These are phyloP conservation scores for Tulasnella sp. DNA, from an alignment of 768 basidiomycete genomes.

Conservation along the genomic window DNA sequence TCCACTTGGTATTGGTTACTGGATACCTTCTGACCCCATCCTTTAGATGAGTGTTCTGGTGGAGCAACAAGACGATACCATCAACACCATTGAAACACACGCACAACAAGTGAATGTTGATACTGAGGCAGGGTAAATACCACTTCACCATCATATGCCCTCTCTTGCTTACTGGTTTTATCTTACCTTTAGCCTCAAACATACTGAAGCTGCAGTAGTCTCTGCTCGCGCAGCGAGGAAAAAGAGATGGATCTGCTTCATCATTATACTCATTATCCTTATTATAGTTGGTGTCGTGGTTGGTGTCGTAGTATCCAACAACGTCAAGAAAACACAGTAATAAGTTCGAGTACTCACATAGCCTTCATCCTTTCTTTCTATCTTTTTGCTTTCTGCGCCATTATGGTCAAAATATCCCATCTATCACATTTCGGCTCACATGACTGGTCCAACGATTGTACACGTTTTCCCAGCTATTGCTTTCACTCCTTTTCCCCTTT, in stretches of 20 bases:
- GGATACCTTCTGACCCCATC: background rate
- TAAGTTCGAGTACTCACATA: no score
- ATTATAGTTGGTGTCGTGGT: constrained; percentile 55
- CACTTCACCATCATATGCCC: background rate
- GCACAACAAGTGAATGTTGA: constrained; percentile 32
- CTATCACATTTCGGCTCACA: background rate
- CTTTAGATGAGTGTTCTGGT: constrained; percentile 32
- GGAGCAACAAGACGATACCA: constrained; percentile 36
- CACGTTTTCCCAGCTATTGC: background rate
- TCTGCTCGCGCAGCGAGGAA: constrained; percentile 81
- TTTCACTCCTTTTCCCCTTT: background rate
- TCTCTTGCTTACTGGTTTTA: background rate
- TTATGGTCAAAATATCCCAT: no score
- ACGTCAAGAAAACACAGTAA: constrained; percentile 33
- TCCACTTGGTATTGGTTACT: background rate
- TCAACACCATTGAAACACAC: constrained; percentile 31
- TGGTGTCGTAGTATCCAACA: constrained; percentile 42
- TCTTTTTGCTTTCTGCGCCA: background rate
- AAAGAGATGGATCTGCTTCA: constrained; percentile 96
- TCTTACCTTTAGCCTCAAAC: constrained; percentile 42
- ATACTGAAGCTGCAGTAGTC: constrained; percentile 75
- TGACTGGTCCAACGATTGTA: background rate
- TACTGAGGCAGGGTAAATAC: constrained; percentile 30
- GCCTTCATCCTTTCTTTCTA: background rate
- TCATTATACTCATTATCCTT: constrained; percentile 49